A percentile compares a stretch with the other conserved stretches of the same genome.
These are phyloP conservation scores for Kurtzmaniella cleridarum DNA, from an alignment of 805 yeast species.

Conservation along the genomic window DNA sequence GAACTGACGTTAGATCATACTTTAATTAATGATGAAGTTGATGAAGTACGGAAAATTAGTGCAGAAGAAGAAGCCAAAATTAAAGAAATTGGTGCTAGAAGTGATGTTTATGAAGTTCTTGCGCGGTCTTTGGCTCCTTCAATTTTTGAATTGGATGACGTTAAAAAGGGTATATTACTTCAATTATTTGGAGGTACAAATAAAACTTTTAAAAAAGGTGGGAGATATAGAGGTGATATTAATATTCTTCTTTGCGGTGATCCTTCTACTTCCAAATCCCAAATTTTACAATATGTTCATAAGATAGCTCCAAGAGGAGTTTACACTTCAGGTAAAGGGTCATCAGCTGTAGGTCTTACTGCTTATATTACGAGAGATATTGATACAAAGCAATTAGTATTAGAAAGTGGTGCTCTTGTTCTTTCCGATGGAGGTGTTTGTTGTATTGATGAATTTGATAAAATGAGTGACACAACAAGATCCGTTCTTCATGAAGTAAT, in stretches of 20 bases:
- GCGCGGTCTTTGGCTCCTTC: conserved; percentile 96
- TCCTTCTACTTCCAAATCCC: conserved; percentile 97
- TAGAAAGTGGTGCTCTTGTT: conserved; percentile 95
- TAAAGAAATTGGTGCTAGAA: conserved; percentile 54
- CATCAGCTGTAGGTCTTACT: conserved; percentile 98
- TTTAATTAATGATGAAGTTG: conserved; percentile 58
- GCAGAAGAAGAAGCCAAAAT: conserved; percentile 67
- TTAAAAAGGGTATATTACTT: conserved; percentile 86
- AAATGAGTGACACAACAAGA: conserved; percentile 91
- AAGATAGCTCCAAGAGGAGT: conserved; percentile 97
- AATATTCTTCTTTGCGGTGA: conserved; percentile 93
- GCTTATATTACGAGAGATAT: conserved; percentile 94
- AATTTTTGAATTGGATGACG: conserved; percentile 93
- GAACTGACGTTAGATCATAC: conserved; percentile 47
- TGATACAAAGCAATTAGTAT: conserved; percentile 87
- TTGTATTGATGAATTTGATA: conserved; percentile 98
- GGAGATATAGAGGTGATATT: conserved; percentile 93
- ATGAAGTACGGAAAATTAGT: conserved; percentile 65
- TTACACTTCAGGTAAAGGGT: conserved; percentile 97
- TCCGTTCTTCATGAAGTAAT: conserved; percentile 96
- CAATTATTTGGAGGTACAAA: conserved; percentile 96
- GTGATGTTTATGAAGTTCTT: conserved; percentile 78
- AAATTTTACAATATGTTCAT: conserved; percentile 88
- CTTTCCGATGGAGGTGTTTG: conserved; percentile 97
- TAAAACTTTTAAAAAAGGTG: conserved; percentile 83